These are phyloP conservation scores for Mycogone perniciosa DNA, from an alignment of 2,329 filamentous ascomycete genomes.

Conservation along the genomic window DNA sequence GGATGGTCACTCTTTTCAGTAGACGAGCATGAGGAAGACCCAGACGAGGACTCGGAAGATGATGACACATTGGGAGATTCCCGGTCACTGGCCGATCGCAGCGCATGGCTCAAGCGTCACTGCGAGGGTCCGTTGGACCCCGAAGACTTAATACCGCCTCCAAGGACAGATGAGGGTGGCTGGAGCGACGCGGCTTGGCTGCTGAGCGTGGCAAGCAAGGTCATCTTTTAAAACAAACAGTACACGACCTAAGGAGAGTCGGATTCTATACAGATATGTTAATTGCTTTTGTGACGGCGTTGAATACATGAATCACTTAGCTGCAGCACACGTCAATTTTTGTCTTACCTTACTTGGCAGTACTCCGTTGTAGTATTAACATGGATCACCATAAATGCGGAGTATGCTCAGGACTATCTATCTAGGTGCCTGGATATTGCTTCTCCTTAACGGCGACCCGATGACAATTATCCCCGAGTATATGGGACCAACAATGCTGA, in stretches of 20 bases:
- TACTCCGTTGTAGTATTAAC: no score
- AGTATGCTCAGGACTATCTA: no score
- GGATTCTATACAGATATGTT: no score
- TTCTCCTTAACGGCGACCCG: no score
- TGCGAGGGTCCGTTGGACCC: constrained; percentile 36
- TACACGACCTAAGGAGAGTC: neutral
- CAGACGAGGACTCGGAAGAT: constrained; percentile 36
- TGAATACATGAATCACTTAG: no score
- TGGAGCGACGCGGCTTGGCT: constrained; percentile 66
- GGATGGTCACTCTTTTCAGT: constrained; percentile 58
- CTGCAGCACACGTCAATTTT: no score
- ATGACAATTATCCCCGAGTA: no score
- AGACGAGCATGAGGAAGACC: constrained; percentile 52
- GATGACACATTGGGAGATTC: constrained; percentile 22
- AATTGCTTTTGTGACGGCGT: no score
- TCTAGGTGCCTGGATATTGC: no score
- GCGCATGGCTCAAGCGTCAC: constrained; percentile 30
- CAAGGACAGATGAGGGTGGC: constrained; percentile 48
- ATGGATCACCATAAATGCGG: no score
- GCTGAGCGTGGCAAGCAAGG: constrained; percentile 56
- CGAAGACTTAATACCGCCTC: constrained; percentile 42
- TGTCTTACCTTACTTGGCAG: no score
- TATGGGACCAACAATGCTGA: no score
- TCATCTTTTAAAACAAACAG: constrained; percentile 40
- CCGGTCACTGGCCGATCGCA: constrained; percentile 23